phyloP scores from a whole-genome alignment of 192 early-diverging fungal genomes.

The Coemansia sp. region DNA sequence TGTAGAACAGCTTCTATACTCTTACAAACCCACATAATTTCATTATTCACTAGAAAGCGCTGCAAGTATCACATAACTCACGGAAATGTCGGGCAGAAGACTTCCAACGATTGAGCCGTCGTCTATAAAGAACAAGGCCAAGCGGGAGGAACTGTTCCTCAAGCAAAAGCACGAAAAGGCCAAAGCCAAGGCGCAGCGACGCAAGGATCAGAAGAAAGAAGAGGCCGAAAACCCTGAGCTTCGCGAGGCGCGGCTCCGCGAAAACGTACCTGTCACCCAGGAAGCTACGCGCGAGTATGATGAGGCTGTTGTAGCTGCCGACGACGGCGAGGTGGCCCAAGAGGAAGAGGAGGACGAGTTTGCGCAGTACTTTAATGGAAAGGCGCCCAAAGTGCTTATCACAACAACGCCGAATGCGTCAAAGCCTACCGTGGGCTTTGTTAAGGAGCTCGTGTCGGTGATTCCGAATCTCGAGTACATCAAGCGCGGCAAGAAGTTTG shows the following conservation, averaged over 20 bases:
- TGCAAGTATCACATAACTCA: background rate
- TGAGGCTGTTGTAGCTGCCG: slow-evolving; percentile 80
- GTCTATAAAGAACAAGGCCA: slow-evolving; percentile 80
- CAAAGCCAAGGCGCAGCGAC: slow-evolving; percentile 69
- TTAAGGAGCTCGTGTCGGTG: slow-evolving; percentile 82
- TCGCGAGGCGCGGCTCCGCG: slow-evolving; percentile 77
- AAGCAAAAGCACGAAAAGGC: slow-evolving; percentile 75
- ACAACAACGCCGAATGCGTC: slow-evolving; percentile 67
- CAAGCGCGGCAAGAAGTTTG: slow-evolving; percentile 82
- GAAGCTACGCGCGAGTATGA: slow-evolving; percentile 92
- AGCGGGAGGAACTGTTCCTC: slow-evolving; percentile 77
- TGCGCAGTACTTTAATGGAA: slow-evolving; percentile 85
- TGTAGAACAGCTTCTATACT: slow-evolving; percentile 6
- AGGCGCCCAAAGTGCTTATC: slow-evolving; percentile 88
- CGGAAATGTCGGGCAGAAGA: slow-evolving; percentile 23
- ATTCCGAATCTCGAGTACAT: slow-evolving; percentile 91
- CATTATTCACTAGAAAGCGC: background rate
- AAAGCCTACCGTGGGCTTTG: slow-evolving; percentile 77
- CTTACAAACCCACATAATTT: background rate
- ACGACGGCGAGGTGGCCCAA: slow-evolving; percentile 79
- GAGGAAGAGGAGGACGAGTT: slow-evolving; percentile 85
- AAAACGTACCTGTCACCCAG: slow-evolving; percentile 90
- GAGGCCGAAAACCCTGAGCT: slow-evolving; percentile 83
- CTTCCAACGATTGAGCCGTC: slow-evolving; percentile 27
- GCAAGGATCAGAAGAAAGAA: slow-evolving; percentile 71